Conservation (phyloP, 2,329 filamentous ascomycete genomes). For the Scolecobasidium constrictum region DNA sequence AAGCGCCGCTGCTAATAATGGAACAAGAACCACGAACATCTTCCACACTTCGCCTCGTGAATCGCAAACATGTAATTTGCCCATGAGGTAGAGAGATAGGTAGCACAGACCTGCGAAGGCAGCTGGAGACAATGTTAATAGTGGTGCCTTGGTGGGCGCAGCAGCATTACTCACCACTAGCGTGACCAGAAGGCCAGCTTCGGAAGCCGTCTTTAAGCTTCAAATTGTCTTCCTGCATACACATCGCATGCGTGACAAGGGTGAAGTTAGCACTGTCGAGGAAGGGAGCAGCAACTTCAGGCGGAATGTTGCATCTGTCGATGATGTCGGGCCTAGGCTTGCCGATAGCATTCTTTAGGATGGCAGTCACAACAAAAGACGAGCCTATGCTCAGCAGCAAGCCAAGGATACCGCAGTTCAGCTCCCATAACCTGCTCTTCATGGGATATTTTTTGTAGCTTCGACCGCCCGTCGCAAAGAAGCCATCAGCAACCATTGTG, state of each 20-base stretch:
- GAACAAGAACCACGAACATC: constrained; percentile 41
- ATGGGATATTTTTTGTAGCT: constrained; percentile 35
- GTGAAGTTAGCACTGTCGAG: constrained; percentile 28
- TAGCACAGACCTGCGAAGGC: constrained; percentile 50
- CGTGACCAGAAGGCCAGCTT: constrained; percentile 48
- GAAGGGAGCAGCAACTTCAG: constrained; percentile 13
- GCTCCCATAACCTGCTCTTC: constrained; percentile 49
- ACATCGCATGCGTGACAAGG: constrained; percentile 38
- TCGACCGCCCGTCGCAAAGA: constrained; percentile 40
- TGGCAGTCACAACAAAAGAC: constrained; percentile 45
- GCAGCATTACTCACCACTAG: constrained; percentile 36
- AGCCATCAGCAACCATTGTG: constrained; percentile 46
- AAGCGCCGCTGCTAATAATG: constrained; percentile 41
- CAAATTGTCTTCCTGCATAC: constrained; percentile 36
- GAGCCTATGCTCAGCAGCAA: constrained; percentile 41
- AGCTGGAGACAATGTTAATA: constrained; percentile 32
- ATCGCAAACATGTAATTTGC: constrained; percentile 48
- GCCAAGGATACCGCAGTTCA: constrained; percentile 50
- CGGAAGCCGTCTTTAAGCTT: constrained; percentile 49
- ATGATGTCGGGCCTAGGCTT: constrained; percentile 51
- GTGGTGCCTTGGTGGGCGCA: too few relatives aligned
- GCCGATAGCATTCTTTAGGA: constrained; percentile 47
- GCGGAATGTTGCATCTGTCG: constrained; percentile 36
- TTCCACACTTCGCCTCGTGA: constrained; percentile 53
- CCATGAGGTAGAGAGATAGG: constrained; percentile 46